Evolutionary conservation across 495 filamentous ascomycete genomes (phyloP), one percentile per base, ranked within the genome.

Genomic region (Xylaria nigripes): DNA sequence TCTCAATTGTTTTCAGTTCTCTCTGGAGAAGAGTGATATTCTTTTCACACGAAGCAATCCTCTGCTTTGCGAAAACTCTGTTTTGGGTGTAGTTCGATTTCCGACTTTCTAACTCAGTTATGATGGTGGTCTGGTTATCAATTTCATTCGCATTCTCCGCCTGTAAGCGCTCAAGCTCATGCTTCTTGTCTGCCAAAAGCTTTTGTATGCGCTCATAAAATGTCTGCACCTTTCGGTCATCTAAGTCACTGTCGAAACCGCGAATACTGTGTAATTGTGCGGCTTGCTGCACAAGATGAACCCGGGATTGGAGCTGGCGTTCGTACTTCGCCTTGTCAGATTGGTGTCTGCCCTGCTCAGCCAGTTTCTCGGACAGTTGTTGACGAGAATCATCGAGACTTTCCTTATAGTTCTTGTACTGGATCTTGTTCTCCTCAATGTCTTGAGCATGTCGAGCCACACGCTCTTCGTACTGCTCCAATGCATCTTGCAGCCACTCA

Each of bases 271-370:
- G 89, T n/a, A 72, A 74, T 24, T 83, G 78, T 16, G 90, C 86
- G 41, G 86, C 80, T 10, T 94, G 85, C 57, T 81, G 87, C 54
- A 96, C 83, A 67, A 94, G 78, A 1, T 71, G 73, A 54, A 84
- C 76, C 23, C 92, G 84, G 22, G 77, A 69, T 56, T 78, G 72
- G 5, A 95, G 61, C 47, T 95, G 86, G 10, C 82, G 81, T 63
- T 96, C 89, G 61, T 92, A 90, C 56, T 85, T 86, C 61, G 85
- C 83, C 67, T 90, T 88, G 65, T 96, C 83, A 7, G 91, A 90
- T 67, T 93, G 82, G 61, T 83, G 82, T 62, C 84, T 89, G 25
- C 93, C 93, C 60, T 83, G 77, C 65, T 96, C 93, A 13, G 84
- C 81, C 43, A 89, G 82, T 68, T 95, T 96, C 36, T 72, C 68